Percentiles rank a stretch among this genome's conserved stretches.
Conservation (phyloP, 176 grass and related monocot genomes). For the Aegilops umbellulata region DNA sequence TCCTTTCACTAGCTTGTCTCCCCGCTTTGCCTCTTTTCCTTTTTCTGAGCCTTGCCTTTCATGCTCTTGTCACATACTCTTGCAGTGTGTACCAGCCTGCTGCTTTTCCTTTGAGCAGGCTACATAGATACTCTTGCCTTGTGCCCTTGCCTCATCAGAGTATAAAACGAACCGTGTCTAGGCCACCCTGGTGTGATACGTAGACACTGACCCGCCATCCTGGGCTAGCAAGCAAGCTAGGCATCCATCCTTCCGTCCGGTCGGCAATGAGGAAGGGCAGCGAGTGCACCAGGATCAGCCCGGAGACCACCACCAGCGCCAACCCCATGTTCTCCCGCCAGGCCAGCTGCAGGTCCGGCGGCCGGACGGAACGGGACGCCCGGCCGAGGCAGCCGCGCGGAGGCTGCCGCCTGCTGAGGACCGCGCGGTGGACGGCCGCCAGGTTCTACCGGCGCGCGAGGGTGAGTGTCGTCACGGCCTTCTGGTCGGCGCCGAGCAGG, state of each 20-base stretch:
- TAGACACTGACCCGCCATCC: conserved; percentile 12
- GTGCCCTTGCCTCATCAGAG: conserved; percentile 5
- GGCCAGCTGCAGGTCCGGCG: conserved; percentile 27
- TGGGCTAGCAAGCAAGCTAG: background rate
- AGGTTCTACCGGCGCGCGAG: conserved; percentile 54
- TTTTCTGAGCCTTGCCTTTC: conserved; percentile 46
- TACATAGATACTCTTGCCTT: too few species aligned
- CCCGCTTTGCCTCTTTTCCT: conserved; percentile 44
- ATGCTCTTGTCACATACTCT: conserved; percentile 56
- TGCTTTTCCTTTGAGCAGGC: conserved; percentile 33
- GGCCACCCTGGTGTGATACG: conserved; percentile 13
- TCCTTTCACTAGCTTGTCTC: conserved; percentile 40
- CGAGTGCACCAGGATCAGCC: conserved; percentile 53
- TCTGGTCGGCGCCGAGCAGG: conserved; percentile 38
- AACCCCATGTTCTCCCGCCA: conserved; percentile 36
- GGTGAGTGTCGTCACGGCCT: conserved; percentile 30
- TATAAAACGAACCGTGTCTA: conserved; percentile 44
- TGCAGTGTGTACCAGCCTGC: background rate
- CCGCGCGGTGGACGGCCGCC: conserved; percentile 47
- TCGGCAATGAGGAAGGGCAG: conserved; percentile 56
- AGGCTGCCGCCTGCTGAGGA: conserved; percentile 52
- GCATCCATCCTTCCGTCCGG: background rate
- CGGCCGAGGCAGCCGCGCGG: background rate
- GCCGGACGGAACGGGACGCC: background rate
- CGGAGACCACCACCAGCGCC: conserved; percentile 37